Evolutionary conservation across 257 asterid genomes (phyloP).

Genomic region (Nicotiana knightiana): DNA sequence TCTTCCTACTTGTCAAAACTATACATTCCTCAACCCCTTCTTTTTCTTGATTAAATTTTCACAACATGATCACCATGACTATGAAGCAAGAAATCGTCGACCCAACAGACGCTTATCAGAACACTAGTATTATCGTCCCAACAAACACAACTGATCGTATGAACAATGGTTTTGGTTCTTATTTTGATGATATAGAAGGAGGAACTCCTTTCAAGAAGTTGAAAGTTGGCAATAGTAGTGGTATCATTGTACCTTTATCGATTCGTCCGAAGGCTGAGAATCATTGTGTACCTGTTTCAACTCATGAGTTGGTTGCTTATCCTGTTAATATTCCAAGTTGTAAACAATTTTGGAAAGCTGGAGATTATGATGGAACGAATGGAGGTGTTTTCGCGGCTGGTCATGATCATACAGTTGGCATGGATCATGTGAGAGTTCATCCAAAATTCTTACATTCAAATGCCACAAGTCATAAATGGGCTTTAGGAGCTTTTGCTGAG

Average conservation of each 20-base stretch:
- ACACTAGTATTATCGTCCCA: neutral
- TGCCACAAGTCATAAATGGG: conserved; percentile 94
- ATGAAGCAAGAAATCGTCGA: neutral
- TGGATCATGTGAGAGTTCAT: conserved; percentile 68
- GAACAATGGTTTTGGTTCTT: neutral
- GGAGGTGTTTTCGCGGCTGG: neutral
- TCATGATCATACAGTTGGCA: conserved; percentile 32
- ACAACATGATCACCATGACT: neutral
- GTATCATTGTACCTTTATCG: neutral
- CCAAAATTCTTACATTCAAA: conserved; percentile 80
- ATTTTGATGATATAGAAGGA: neutral
- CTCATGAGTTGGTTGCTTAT: neutral
- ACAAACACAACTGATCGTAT: neutral
- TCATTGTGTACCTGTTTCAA: no score
- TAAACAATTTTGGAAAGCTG: conserved; percentile 3
- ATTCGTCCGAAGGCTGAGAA: neutral
- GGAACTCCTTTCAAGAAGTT: neutral
- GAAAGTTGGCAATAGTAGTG: neutral
- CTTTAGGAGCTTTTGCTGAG: conserved; percentile 90
- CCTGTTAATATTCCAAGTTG: conserved; percentile 33
- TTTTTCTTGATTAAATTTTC: neutral
- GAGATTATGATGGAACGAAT: neutral
- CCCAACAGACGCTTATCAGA: neutral
- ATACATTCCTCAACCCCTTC: no score
- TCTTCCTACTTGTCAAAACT: neutral